These are phyloP conservation scores for Yarrowia yakushimensis DNA, from an alignment of 805 yeast genomes.

Conservation along the genomic window DNA sequence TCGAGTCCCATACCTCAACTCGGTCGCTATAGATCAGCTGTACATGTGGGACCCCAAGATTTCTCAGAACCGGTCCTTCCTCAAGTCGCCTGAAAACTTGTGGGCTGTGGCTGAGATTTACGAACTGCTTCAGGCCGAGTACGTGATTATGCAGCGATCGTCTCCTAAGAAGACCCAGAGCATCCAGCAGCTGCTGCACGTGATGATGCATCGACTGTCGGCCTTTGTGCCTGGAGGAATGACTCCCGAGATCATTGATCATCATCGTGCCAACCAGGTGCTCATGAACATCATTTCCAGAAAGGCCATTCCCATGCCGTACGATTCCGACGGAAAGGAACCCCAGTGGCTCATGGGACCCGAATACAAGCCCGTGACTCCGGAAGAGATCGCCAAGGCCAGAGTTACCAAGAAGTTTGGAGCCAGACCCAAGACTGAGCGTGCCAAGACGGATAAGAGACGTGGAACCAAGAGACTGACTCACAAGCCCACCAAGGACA, in stretches of 20 bases:
- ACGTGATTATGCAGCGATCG: not conserved
- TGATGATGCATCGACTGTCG: conserved; percentile 9
- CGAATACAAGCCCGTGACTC: not conserved
- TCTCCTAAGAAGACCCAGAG: not conserved
- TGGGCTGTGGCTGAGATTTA: conserved; percentile 17
- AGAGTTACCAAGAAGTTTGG: conserved; percentile 17
- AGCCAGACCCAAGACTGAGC: conserved; percentile 2
- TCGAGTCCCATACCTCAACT: not conserved
- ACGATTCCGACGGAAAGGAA: conserved; percentile 12
- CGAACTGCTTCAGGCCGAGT: conserved; percentile 21
- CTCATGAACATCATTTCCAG: conserved; percentile 24
- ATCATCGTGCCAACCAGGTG: conserved; percentile 1
- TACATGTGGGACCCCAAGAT: conserved; percentile 21
- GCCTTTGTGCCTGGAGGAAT: conserved; percentile 16
- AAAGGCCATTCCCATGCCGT: conserved; percentile 24
- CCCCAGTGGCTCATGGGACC: conserved; percentile 17
- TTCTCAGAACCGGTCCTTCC: conserved; percentile 9
- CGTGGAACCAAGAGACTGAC: not conserved
- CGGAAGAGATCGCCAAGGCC: conserved; percentile 3
- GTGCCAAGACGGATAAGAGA: not conserved
- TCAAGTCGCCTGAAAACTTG: not conserved
- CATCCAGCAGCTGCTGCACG: conserved; percentile 5
- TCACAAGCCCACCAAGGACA: not conserved
- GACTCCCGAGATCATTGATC: conserved; percentile 14
- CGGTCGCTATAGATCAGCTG: not conserved